These are phyloP conservation scores for Waltiozyma sp. DNA, from an alignment of 1,139 yeast genomes.

Conservation along the genomic window DNA sequence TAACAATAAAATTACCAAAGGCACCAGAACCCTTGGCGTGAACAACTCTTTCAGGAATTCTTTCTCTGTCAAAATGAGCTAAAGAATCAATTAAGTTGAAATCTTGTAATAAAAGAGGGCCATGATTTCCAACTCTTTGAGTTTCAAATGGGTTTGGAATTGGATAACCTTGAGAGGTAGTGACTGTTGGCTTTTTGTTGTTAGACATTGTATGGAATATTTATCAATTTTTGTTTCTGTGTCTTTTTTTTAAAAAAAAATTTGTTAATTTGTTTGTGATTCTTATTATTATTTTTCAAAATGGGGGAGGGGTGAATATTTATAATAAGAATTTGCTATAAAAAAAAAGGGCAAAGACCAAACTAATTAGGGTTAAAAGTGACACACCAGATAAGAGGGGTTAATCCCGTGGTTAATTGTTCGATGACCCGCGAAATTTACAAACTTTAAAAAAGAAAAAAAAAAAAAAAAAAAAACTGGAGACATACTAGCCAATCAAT, in stretches of 20 bases:
- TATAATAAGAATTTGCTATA: no score
- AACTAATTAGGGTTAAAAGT: no score
- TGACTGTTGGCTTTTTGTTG: slow-evolving; percentile 17
- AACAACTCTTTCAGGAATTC: slow-evolving; percentile 55
- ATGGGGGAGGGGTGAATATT: background rate
- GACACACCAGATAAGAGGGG: background rate
- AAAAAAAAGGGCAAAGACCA: background rate
- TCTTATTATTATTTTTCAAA: background rate
- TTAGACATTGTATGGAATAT: background rate
- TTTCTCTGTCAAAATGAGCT: slow-evolving; percentile 52
- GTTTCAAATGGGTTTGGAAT: slow-evolving; percentile 47
- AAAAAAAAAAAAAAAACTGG: no score
- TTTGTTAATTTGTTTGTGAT: no score
- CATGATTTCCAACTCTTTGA: slow-evolving; percentile 49
- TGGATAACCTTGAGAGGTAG: slow-evolving; percentile 71
- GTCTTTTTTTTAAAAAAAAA: no score
- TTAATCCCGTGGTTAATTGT: background rate
- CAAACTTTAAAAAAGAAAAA: no score
- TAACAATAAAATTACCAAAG: slow-evolving; percentile 47
- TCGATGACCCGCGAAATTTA: background rate
- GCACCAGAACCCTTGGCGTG: slow-evolving; percentile 62
- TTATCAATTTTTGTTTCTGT: no score
- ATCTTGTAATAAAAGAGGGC: slow-evolving; percentile 49
- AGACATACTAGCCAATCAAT: background rate
- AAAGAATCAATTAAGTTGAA: slow-evolving; percentile 42